Percentiles rank a stretch among this genome's conserved stretches.
Evolutionary conservation across 176 grass and related monocot species (phyloP).

Genomic region (Musa troglodytarum): DNA sequence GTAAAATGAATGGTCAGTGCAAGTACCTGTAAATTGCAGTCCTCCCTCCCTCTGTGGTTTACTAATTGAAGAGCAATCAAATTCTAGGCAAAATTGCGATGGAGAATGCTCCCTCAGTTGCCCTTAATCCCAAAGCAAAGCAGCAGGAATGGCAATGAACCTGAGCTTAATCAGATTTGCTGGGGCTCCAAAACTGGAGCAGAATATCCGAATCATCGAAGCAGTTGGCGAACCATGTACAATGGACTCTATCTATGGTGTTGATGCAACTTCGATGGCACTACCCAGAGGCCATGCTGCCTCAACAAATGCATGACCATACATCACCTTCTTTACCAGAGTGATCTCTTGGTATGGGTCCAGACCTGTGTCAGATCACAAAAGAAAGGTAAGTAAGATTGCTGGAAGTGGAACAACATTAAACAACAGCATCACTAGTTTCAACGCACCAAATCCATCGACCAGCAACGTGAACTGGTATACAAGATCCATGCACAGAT

Average conservation of each 20-base stretch:
- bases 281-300: slow-evolving; percentile 23
- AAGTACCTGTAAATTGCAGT: not conserved
- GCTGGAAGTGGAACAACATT: not conserved
- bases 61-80: not conserved
- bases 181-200: not conserved
- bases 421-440: not conserved
- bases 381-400: not conserved
- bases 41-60: not conserved
- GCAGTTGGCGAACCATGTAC: not conserved
- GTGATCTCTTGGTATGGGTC: slow-evolving; percentile 16
- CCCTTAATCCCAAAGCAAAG: not conserved
- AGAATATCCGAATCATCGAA: not conserved
- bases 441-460: slow-evolving; percentile 74
- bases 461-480: slow-evolving; percentile 97
- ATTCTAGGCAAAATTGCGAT: not conserved
- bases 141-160: not conserved
- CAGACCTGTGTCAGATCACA: slow-evolving; percentile 1
- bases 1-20: not conserved
- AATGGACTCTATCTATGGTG: not conserved
- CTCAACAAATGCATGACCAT: slow-evolving; percentile 14
- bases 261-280: slow-evolving; percentile 16
- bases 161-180: not conserved
- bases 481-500: slow-evolving; percentile 96
- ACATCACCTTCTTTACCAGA: slow-evolving; percentile 15
- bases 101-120: not conserved